Conservation (phyloP, 345 rosid genomes). For the Garcia nutans region DNA sequence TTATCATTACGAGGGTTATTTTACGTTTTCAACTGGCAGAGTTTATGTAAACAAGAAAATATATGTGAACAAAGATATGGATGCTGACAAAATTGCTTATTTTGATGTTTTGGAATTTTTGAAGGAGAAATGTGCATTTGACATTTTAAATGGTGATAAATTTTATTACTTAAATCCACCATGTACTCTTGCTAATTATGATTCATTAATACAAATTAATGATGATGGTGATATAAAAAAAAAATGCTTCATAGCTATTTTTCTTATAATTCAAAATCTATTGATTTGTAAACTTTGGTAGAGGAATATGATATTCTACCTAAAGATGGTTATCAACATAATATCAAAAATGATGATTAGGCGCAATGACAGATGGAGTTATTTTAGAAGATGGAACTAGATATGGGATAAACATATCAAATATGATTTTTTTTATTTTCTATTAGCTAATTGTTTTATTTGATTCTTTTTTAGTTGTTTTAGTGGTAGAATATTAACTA, state of each 20-base stretch:
- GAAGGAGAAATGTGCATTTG: background rate
- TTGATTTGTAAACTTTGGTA: background rate
- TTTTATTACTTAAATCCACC: background rate
- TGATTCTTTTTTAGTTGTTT: no score
- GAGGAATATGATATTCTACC: background rate
- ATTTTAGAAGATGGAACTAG: background rate
- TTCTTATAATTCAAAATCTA: background rate
- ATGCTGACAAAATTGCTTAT: background rate
- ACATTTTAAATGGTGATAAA: background rate
- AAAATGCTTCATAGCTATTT: background rate
- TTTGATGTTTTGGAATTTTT: background rate
- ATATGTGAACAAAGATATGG: background rate
- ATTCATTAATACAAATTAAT: background rate
- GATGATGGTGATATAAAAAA: background rate
- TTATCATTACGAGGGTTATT: background rate
- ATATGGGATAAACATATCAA: no score
- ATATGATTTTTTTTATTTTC: no score
- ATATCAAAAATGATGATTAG: no score
- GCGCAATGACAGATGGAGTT: background rate
- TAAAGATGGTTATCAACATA: no score
- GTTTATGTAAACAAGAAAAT: no score
- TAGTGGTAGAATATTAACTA: no score
- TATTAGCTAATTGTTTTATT: no score
- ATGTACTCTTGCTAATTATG: background rate
- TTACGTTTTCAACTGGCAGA: background rate